Percentiles rank a stretch among this genome's conserved stretches.
Evolutionary conservation across 495 filamentous ascomycete genomes (phyloP).

Genomic region (Pseudoneurospora amorphoporcata): DNA sequence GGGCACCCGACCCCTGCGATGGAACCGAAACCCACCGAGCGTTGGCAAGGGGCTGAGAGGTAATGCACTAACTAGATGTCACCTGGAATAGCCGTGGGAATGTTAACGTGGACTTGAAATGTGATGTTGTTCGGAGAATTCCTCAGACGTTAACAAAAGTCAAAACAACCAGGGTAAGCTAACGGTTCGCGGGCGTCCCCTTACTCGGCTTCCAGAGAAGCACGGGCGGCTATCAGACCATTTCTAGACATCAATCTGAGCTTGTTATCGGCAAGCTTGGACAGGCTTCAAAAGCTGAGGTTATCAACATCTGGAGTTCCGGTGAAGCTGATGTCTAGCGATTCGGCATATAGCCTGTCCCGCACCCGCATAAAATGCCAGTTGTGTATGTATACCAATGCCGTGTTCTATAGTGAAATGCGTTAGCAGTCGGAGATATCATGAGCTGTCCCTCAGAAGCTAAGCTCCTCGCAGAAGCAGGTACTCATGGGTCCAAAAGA

Average conservation of each 20-base stretch:
- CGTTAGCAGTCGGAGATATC: background rate
- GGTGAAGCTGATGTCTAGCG: background rate
- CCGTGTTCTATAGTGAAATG: background rate
- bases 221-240: background rate
- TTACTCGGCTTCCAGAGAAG: background rate
- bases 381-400: background rate
- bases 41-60: background rate
- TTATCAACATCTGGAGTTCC: background rate
- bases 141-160: constrained; percentile 3
- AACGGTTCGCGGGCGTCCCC: background rate
- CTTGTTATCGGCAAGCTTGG: background rate
- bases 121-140: constrained; percentile 6
- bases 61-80: background rate
- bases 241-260: background rate
- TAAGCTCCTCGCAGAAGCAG: background rate
- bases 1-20: background rate
- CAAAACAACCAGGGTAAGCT: background rate
- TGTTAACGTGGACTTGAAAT: background rate
- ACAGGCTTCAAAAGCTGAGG: background rate
- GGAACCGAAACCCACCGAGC: background rate
- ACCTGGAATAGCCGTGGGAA: too few relatives aligned
- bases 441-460: background rate
- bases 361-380: background rate
- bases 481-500: background rate
- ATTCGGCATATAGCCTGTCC: background rate